These are phyloP conservation scores for Hygrophoropsis aurantiaca DNA, from an alignment of 768 basidiomycete species.

Conservation along the genomic window DNA sequence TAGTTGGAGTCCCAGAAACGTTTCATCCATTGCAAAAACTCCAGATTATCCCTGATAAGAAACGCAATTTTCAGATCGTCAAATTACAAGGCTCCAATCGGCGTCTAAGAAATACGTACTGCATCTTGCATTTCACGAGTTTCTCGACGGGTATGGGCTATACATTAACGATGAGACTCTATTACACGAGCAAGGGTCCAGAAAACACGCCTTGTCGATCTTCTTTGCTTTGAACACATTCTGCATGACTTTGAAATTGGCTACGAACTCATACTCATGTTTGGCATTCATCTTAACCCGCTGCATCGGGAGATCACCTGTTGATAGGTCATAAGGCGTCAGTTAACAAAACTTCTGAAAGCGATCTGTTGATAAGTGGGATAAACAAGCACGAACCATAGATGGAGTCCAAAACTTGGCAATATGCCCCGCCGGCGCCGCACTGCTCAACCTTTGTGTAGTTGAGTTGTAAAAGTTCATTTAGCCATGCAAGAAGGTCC, in stretches of 20 bases:
- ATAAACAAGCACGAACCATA: constrained; percentile 58
- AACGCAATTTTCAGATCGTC: constrained; percentile 13
- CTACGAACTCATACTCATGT: constrained; percentile 93
- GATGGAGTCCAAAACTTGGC: constrained; percentile 93
- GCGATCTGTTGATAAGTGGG: constrained; percentile 18
- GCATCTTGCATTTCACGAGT: constrained; percentile 98
- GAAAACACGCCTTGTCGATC: constrained; percentile 79
- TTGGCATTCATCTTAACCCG: constrained; percentile 96
- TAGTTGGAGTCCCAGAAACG: constrained; percentile 95
- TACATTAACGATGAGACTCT: constrained; percentile 5
- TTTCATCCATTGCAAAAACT: constrained; percentile 97
- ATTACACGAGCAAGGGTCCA: constrained; percentile 1
- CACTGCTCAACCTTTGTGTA: constrained; percentile 94
- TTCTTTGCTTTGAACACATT: constrained; percentile 88
- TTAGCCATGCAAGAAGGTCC: constrained; percentile 91
- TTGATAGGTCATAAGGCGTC: constrained; percentile 9
- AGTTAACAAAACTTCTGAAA: constrained; percentile 7
- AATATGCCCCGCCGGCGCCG: constrained; percentile 89
- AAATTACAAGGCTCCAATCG: constrained; percentile 2
- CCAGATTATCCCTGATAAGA: constrained; percentile 82
- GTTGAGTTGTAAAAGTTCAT: constrained; percentile 87
- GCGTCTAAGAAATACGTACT: constrained; percentile 52
- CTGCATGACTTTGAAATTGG: constrained; percentile 95
- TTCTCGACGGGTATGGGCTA: constrained; percentile 95
- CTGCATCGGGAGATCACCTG: constrained; percentile 88